These are phyloP conservation scores for Xylaria sp. DNA, from an alignment of 2,329 filamentous ascomycete genomes.

Conservation along the genomic window DNA sequence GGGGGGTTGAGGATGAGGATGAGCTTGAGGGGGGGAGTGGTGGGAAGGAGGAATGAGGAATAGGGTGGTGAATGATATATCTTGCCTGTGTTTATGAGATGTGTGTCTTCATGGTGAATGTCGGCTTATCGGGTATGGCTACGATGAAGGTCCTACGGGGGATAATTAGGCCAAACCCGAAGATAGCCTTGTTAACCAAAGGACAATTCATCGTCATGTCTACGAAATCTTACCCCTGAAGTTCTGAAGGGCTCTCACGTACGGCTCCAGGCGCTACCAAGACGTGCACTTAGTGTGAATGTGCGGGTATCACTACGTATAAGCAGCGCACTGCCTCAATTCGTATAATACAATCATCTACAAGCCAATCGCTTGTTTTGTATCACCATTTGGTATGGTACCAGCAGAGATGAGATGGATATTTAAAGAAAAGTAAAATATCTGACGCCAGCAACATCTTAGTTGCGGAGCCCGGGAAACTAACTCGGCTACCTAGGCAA, in stretches of 20 bases:
- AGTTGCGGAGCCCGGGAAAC: background rate
- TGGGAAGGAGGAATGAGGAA: constrained; percentile 29
- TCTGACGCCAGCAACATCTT: constrained; percentile 14
- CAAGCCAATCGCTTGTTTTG: background rate
- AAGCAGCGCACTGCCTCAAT: background rate
- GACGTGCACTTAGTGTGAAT: background rate
- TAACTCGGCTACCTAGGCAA: no score
- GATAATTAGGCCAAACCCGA: constrained; percentile 5
- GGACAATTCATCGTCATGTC: no score
- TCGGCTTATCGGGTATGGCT: background rate
- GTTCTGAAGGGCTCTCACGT: no score
- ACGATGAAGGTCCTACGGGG: constrained; percentile 1
- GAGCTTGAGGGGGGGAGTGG: constrained; percentile 43
- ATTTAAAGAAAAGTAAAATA: background rate
- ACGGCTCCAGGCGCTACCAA: no score
- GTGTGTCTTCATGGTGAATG: background rate
- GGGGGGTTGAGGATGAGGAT: constrained; percentile 59
- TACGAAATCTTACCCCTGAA: no score
- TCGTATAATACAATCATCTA: background rate
- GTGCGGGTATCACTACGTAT: constrained; percentile 13
- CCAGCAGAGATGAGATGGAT: background rate
- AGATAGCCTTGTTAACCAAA: no score
- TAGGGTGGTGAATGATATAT: background rate
- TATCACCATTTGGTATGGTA: background rate
- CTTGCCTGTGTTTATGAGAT: background rate